Base-by-base conservation (phyloP, 2,329 filamentous ascomycete species). In the Fusarium sororula region DNA sequence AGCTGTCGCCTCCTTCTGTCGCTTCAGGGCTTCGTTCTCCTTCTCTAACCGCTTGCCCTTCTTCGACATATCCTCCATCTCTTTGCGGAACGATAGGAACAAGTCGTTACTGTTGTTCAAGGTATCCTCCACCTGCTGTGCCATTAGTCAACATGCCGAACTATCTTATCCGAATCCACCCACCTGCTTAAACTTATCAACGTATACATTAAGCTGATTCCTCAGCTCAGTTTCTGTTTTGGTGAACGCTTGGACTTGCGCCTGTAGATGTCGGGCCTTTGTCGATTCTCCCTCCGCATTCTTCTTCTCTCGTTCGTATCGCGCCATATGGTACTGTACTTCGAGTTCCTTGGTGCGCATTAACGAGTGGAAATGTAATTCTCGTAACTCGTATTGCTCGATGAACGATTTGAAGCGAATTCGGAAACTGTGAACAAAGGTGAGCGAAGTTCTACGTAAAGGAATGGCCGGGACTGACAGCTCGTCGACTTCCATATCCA, bases 41-140 rank as follows among this genome's bases (percentile, higher is more conserved):
- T 98, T 98, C 82, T 99, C 96, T 60, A 99, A 87, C 32, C 95
- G 92, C 84, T 98, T 98, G 11, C 96, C 98, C 86, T 98, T 98
- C 86, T 98, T 98, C 2, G 95, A 98, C 95, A 98, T 98, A 80
- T 98, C 96, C 84, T 98, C 96, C 95, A 98, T 98, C 84, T 98
- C 96, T 85, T 98, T 98, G 62, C 96, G 91, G 84, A 98, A 98
- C 2, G 96, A 98, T 76, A 98, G 87, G 83, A 98, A 98, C 61
- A 98, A 87, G 81, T 98, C 96, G 85, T 98, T 98, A 83, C 94
- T 98, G 82, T 98, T 98, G 84, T 98, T 98, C 58, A 98, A 89
- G 42, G 96, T 98, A 84, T 98, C 96, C 89, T 98, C 96, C 81
- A 98, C 96, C 96, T 98, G 77, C 70, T 73, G 69, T 70, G 68